Conservation (phyloP, 345 rosid genomes). For the Raphanus sativus region DNA sequence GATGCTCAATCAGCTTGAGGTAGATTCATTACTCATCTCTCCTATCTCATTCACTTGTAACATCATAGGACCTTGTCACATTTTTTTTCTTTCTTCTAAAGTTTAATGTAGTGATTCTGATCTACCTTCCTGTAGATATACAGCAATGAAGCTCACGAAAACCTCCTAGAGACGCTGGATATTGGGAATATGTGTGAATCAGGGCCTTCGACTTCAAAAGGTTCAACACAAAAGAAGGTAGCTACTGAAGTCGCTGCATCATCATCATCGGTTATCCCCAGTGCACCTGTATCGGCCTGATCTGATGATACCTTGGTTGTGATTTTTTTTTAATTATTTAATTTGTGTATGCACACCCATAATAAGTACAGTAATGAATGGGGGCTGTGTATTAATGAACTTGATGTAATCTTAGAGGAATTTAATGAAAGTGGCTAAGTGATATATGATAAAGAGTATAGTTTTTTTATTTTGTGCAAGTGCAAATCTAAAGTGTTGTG, state of each 20-base stretch:
- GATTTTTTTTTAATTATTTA: not conserved
- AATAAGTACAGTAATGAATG: conserved; percentile 22
- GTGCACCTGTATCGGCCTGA: conserved; percentile 33
- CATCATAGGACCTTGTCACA: not conserved
- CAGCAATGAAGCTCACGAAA: conserved; percentile 43
- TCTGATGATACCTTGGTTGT: conserved; percentile 11
- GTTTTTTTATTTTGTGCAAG: not conserved
- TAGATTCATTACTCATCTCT: conserved; percentile 12
- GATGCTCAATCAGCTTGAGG: conserved; percentile 92
- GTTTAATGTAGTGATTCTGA: not conserved
- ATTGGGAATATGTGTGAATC: conserved; percentile 64
- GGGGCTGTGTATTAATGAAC: conserved; percentile 6
- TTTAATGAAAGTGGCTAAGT: conserved; percentile 5
- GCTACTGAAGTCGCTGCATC: conserved; percentile 39
- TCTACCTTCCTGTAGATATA: conserved; percentile 45
- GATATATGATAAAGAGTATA: not conserved
- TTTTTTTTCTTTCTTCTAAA: not conserved
- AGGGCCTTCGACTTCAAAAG: conserved; percentile 41
- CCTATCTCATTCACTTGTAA: not conserved
- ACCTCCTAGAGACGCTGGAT: conserved; percentile 76
- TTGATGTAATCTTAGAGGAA: not conserved
- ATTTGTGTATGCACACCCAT: conserved; percentile 21
- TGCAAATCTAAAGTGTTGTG: not conserved
- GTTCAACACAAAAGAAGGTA: conserved; percentile 52
- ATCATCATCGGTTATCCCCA: conserved; percentile 46